Base-by-base conservation (phyloP, 805 yeast species). In the Lachancea cidri region DNA sequence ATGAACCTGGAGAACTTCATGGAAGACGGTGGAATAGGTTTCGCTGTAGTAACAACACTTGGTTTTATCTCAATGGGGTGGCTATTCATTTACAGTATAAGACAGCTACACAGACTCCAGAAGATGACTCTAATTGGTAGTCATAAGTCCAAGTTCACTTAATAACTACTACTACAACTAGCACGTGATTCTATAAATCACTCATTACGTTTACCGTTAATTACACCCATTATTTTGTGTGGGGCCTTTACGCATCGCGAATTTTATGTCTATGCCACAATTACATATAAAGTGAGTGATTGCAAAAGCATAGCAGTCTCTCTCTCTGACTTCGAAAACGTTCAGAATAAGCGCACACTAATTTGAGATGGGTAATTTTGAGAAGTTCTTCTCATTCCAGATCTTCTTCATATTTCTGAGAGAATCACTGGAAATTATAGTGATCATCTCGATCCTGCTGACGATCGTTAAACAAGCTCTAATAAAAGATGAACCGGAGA, bases 1-100 rank as follows among this genome's bases (percentile, higher is more conserved):
- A 93, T 93, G 98, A 93, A 93, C 63, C 68, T 93, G 60, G 86
- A 84, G 55, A 93, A 91, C 64, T 88, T 85, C 57, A 81, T 93
- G 17, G 99, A 93, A 59, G 95, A 88, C 42, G 67, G 79, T 1
- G 73, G 75, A 41, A 72, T 73, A 48, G 96, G 96, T 24, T 85
- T 87, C 57, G 58, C 60, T 3, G 58, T 78, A 1, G 73, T 81
- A 4, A 60, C 71, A 1, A 46, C 54, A 1, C 15, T 62, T 2
- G 67, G 70, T 0, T 45, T 70, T 1, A 67, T 81, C 0, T 66
- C 79, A 2, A 55, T 76, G 7, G 42, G 71, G 1, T 49, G 67
- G 5, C 65, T 88, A 8, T 75, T 86, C 39, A 56, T 62, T 4
- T 62, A 70, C 39, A 75, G 87, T 27, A 65, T 83, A 17, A 72